A percentile compares a stretch with the other conserved stretches of the same genome.
Evolutionary conservation across 2,329 filamentous ascomycete genomes (phyloP).

Genomic region (Ilyonectria destructans): DNA sequence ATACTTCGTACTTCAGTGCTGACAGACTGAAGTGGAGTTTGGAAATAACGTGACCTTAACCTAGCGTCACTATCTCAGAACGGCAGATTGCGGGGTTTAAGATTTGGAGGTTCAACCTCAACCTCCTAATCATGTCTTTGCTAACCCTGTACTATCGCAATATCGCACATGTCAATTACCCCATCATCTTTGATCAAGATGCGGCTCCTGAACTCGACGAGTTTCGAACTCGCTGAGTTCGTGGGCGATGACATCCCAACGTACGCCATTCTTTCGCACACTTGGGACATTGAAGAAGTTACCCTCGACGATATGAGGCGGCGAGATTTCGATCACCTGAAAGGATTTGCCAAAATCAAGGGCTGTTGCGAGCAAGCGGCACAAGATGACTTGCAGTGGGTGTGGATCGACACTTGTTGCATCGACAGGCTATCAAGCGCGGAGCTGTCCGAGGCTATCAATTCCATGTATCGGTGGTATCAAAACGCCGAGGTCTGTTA

Average conservation of each 20-base stretch:
- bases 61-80: neutral
- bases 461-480: constrained; percentile 51
- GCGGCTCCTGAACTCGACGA: constrained; percentile 19
- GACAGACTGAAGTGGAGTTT: neutral
- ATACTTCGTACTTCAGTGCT: too few species aligned
- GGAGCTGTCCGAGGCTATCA: constrained; percentile 50
- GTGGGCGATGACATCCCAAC: constrained; percentile 21
- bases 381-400: constrained; percentile 25
- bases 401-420: constrained; percentile 50
- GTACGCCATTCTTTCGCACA: constrained; percentile 30
- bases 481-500: constrained; percentile 46
- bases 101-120: neutral
- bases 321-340: constrained; percentile 7
- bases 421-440: constrained; percentile 47
- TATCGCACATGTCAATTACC: neutral
- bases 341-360: constrained; percentile 28
- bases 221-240: constrained; percentile 25
- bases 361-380: constrained; percentile 25
- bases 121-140: neutral
- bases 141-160: neutral
- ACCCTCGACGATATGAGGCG: constrained; percentile 8
- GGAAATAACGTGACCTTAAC: neutral
- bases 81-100: neutral
- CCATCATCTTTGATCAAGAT: neutral
- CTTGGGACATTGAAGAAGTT: constrained; percentile 31